Conservation (phyloP, 1,284 basidiomycete species). For the Trichosporon asahii region DNA sequence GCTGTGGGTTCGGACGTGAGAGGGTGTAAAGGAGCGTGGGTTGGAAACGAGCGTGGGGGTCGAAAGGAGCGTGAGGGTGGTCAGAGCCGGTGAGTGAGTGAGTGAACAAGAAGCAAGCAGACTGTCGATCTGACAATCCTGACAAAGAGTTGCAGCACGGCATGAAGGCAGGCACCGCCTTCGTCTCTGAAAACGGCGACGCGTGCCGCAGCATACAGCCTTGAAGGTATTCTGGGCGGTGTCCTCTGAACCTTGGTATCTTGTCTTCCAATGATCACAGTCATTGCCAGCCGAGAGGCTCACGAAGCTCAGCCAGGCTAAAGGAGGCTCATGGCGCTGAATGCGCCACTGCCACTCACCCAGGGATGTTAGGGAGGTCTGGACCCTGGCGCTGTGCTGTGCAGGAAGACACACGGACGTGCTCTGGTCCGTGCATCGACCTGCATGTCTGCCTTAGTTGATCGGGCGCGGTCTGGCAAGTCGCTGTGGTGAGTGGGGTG, state of each 20-base stretch:
- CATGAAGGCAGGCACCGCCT: no score
- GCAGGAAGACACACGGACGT: neutral
- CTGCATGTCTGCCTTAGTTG: neutral
- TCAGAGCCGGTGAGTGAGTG: conserved; percentile 6
- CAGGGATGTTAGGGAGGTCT: neutral
- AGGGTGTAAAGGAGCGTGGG: neutral
- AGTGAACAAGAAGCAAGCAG: neutral
- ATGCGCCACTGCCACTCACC: neutral
- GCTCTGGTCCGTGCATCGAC: neutral
- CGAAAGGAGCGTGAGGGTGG: neutral
- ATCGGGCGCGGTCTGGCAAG: no score
- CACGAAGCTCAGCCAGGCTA: no score
- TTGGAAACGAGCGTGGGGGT: neutral
- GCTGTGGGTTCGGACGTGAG: no score
- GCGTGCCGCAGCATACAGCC: no score
- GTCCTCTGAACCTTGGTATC: no score
- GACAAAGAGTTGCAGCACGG: no score
- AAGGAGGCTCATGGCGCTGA: neutral
- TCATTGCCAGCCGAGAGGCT: no score
- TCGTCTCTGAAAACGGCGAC: neutral
- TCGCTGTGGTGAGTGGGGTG: no score
- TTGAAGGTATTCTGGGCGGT: no score
- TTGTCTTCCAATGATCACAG: no score
- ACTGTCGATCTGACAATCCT: neutral
- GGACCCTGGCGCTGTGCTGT: neutral